Base-by-base conservation (phyloP, 345 rosid species). In the Euphorbia pulcherrima region DNA sequence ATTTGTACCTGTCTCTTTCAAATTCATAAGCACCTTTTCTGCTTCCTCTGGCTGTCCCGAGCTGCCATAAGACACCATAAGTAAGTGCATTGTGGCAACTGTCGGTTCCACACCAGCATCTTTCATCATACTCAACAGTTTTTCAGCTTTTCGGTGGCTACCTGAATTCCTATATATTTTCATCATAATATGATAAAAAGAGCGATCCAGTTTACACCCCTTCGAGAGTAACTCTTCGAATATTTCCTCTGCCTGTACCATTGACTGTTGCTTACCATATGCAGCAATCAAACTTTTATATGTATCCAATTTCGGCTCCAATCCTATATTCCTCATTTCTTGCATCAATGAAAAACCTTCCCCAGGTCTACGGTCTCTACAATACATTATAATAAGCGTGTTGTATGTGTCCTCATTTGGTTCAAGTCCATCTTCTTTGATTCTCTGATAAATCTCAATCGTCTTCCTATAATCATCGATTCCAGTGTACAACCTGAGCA, bases 211-310 rank as follows among this genome's bases (percentile, higher is more conserved):
- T 83, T 88, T 93, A 75, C 64, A 74, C 40, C 90, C 92, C 64
- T 81, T 85, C 4, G 84, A 83, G 54, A 65, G 75, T 80, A 93
- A 74, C 74, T 82, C 90, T n/a, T 80, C 78, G 67, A 93, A 93
- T 65, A 90, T 75, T 57, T 82, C 87, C 83, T 93, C 97, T 50
- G 96, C 97, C 74, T 89, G 88, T 67, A 77, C 85, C 47, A 84
- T 68, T 71, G 77, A 69, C 79, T 82, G 83, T 80, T 79, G 87
- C 86, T 86, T 90, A 74, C 90, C 96, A 73, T 84, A 84, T 52
- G 96, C 92, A n/a, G 96, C 79, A 77, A 93, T 89, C 80, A 93
- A 81, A 77, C 99, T 93, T 77, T 93, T 93, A 82, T 85, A 88
- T 21, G 97, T 86, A 82, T 85, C 92, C 77, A 90, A 75, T 80